Evolutionary conservation across 139 green algal species (phyloP), one percentile per base, ranked within the genome.

Genomic region (Marvania coccoides): DNA sequence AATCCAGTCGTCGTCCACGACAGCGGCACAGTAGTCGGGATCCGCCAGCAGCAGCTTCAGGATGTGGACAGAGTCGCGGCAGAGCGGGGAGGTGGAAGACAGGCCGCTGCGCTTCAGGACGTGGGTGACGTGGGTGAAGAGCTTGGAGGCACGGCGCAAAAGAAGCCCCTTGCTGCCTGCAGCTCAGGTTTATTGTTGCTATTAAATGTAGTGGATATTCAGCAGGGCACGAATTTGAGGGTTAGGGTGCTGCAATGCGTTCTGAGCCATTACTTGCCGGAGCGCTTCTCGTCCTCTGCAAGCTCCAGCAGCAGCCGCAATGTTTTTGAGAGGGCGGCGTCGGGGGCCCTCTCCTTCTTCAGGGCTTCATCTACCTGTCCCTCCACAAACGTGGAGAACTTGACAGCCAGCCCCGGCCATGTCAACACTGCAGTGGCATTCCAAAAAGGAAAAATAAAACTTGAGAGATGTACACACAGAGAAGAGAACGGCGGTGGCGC

Each of bases 81-180:
- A 62, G 4, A 77, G 68, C 12, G 48, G 28, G 15, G 73, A 76
- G 15, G 73, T 23, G 33, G 70, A 36, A 3, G 35, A 36, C 12
- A 55, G 30, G 34, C 5, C 61, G 19, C 42, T 5, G 13, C 28
- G 12, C 15, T 66, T 5, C 33, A 83, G 67, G 28, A 73, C 57
- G 9, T 79, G 67, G 14, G 30, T 46, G 26, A 82, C 55, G 70
- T 83, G 74, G 3, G 10, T 19, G 38, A 83, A 79, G 2, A 83
- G 45, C 35, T 65, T 59, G 4, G 14, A 28, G 0, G 69, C 69
- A 12, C 71, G 54, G 24, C 69, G 61, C 35, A 40, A n/a, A 31
- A 83, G 67, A 63, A 83, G 24, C 9, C 47, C 40, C 5, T 13
- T 39, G 10, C 58, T 48, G 8, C 76, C 76, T 73, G 69, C 58